phyloP scores from a whole-genome alignment of 1,139 yeast genomes.

The Spencermartinsiella ligniputridi region DNA sequence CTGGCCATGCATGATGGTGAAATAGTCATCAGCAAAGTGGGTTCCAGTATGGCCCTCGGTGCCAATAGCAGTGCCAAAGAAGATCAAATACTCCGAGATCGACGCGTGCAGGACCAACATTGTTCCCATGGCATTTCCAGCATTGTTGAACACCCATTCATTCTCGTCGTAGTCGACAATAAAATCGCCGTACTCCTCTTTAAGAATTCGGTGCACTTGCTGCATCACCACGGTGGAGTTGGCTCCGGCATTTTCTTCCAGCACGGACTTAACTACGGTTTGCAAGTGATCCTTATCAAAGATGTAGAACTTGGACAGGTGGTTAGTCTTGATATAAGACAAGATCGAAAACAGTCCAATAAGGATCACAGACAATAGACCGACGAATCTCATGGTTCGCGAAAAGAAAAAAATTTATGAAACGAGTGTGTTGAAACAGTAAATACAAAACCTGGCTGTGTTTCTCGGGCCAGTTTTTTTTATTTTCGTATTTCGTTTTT shows the following conservation, averaged over 20 bases:
- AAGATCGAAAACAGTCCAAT: constrained; percentile 15
- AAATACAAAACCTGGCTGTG: background rate
- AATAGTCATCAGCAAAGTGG: constrained; percentile 95
- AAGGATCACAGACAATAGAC: constrained; percentile 6
- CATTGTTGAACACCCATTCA: constrained; percentile 95
- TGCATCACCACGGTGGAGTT: constrained; percentile 58
- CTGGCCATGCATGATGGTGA: constrained; percentile 78
- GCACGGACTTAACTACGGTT: constrained; percentile 43
- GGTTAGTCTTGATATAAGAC: constrained; percentile 20
- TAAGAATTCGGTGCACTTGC: constrained; percentile 56
- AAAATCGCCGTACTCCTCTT: constrained; percentile 60
- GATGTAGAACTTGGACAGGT: constrained; percentile 57
- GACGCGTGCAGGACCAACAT: constrained; percentile 96
- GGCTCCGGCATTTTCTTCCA: constrained; percentile 51
- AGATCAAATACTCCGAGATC: constrained; percentile 83
- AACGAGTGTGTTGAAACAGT: background rate
- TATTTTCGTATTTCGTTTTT: background rate
- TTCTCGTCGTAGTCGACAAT: constrained; percentile 67
- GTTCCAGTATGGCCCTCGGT: constrained; percentile 96
- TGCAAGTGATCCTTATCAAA: constrained; percentile 50
- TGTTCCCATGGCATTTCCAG: constrained; percentile 99
- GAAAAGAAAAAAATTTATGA: background rate
- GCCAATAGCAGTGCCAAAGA: constrained; percentile 85
- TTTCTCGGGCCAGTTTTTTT: background rate
- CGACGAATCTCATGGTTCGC: background rate